phyloP scores from a whole-genome alignment of 148 eudicot species.

The Camellia lanceoleosa region DNA sequence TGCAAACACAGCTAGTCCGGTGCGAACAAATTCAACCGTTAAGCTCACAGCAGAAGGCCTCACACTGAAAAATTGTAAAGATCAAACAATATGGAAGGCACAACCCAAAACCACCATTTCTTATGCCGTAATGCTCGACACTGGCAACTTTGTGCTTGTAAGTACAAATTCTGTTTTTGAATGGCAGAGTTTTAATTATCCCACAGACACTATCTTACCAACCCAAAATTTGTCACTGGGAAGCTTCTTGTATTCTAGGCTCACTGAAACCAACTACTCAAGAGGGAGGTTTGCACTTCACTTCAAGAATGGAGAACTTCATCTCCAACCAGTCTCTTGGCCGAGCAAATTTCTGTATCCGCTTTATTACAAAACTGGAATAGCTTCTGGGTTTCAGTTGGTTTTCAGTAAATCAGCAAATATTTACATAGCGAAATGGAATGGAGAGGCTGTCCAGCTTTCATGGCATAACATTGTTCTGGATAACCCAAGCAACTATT shows the following conservation, averaged over 20 bases:
- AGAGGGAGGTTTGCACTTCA: neutral
- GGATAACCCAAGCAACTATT: neutral
- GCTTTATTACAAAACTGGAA: neutral
- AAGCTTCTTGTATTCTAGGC: neutral
- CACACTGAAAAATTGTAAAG: neutral
- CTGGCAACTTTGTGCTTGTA: neutral
- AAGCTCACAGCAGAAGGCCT: neutral
- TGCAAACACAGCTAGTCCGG: neutral
- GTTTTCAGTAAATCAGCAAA: neutral
- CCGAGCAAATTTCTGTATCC: neutral
- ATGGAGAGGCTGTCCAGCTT: neutral
- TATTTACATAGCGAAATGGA: neutral
- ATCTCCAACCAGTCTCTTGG: neutral
- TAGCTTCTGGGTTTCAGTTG: neutral
- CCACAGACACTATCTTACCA: neutral
- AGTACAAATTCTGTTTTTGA: neutral
- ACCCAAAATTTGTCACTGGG: neutral
- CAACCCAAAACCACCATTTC: neutral
- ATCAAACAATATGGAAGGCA: neutral
- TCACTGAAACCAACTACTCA: neutral
- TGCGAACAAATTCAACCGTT: neutral
- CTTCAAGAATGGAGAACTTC: neutral
- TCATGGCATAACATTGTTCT: neutral
- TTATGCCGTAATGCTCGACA: neutral
- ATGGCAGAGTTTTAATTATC: neutral